Conservation (phyloP, 2,329 filamentous ascomycete genomes). For the Talaromyces piceae region DNA sequence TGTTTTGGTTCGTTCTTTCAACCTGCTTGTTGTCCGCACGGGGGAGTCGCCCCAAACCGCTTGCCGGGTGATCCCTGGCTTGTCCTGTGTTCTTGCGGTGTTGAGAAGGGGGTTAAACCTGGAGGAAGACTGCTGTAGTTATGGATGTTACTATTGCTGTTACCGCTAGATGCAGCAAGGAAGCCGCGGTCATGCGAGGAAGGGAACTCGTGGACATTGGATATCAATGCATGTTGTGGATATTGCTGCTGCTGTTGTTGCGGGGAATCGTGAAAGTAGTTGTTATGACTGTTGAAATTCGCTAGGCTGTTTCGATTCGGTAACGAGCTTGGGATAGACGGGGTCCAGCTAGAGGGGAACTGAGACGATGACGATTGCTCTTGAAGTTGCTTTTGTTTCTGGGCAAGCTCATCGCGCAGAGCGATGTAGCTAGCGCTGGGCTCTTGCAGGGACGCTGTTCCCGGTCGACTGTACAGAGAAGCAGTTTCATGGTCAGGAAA, state of each 20-base stretch:
- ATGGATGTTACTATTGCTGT: too few relatives aligned
- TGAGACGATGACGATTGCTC: conserved; percentile 4
- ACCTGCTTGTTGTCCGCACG: conserved; percentile 42
- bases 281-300: too few relatives aligned
- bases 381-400: conserved; percentile 14
- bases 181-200: conserved; percentile 33
- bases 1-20: too few relatives aligned
- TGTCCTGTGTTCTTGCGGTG: conserved; percentile 16
- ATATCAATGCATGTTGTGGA: conserved; percentile 15
- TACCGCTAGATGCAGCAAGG: too few relatives aligned
- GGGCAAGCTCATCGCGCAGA: conserved; percentile 21
- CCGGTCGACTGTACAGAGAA: too few relatives aligned
- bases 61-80: conserved; percentile 21
- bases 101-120: conserved; percentile 14
- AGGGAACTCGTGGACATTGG: conserved; percentile 21
- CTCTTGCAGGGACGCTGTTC: conserved; percentile 12
- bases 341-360: conserved; percentile 1
- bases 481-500: too few relatives aligned
- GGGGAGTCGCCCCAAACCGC: conserved; percentile 38
- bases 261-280: conserved; percentile 10
- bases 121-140: conserved; percentile 14
- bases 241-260: conserved; percentile 9
- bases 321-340: conserved; percentile 1
- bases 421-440: conserved; percentile 18
- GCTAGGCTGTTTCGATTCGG: conserved; percentile 9